phyloP scores from a whole-genome alignment of 2,329 filamentous ascomycete genomes.

The Sordariomycetes sp. region DNA sequence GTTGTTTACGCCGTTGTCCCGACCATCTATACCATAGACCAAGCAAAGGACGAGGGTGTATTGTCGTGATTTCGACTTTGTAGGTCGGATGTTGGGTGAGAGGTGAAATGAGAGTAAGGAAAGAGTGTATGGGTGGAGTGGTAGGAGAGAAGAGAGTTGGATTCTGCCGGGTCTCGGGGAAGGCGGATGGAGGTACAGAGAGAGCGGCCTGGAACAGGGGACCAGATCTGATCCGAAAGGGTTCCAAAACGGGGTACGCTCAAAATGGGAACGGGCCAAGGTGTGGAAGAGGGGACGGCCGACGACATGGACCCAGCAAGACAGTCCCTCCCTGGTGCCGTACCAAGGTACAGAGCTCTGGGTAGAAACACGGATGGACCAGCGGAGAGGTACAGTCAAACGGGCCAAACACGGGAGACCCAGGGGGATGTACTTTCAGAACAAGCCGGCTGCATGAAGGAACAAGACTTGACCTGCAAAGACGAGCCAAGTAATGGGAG shows the following conservation, averaged over 20 bases:
- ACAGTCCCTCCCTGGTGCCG: slow-evolving; percentile 23
- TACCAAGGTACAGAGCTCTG: background rate
- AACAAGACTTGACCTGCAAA: background rate
- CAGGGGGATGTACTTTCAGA: background rate
- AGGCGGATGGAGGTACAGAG: slow-evolving; percentile 5
- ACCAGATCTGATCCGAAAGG: background rate
- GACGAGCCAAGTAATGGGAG: background rate
- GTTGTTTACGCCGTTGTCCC: slow-evolving; percentile 15
- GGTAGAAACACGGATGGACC: background rate
- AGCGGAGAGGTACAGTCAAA: background rate
- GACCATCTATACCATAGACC: slow-evolving; percentile 27
- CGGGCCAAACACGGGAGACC: background rate
- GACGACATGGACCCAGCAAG: slow-evolving; percentile 31
- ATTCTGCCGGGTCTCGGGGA: slow-evolving; percentile 9
- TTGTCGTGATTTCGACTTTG: background rate
- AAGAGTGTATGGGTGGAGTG: slow-evolving; percentile 1
- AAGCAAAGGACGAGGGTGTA: slow-evolving; percentile 4
- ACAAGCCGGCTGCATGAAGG: slow-evolving; percentile 1
- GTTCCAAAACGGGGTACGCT: background rate
- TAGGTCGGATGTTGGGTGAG: slow-evolving; percentile 1
- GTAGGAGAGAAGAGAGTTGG: slow-evolving; percentile 15
- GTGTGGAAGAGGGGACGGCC: background rate
- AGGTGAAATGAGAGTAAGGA: background rate
- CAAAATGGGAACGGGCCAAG: background rate
- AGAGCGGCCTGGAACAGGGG: background rate